Conservation (phyloP, 768 basidiomycete species). For the Leccinum rimulosum region DNA sequence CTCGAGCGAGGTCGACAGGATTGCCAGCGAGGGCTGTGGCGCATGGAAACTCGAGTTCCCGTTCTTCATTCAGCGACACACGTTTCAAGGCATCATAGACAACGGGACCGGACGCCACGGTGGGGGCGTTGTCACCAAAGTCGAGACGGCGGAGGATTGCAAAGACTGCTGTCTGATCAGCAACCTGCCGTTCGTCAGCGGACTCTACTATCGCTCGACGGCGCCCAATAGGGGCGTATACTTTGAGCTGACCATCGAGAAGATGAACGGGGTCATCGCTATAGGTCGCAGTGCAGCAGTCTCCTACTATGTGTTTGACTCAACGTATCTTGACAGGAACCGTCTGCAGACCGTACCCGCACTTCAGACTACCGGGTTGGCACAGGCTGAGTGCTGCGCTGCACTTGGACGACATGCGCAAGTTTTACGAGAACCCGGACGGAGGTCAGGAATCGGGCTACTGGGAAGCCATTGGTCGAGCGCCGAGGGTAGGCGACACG, state of each 20-base stretch:
- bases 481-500: constrained; percentile 45
- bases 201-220: constrained; percentile 54
- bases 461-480: constrained; percentile 31
- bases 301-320: background rate
- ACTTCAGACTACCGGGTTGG: constrained; percentile 70
- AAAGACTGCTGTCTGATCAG: constrained; percentile 55
- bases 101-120: constrained; percentile 33
- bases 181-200: constrained; percentile 57
- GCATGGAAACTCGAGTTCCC: constrained; percentile 51
- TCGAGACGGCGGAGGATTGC: constrained; percentile 44
- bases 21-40: constrained; percentile 42
- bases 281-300: constrained; percentile 43
- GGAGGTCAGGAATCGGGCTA: constrained; percentile 54
- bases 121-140: constrained; percentile 31
- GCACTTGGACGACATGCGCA: constrained; percentile 69
- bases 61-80: constrained; percentile 3
- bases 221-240: constrained; percentile 51
- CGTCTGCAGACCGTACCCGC: constrained; percentile 62
- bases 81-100: constrained; percentile 45
- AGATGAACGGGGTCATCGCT: constrained; percentile 58
- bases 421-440: constrained; percentile 67
- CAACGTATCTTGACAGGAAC: constrained; percentile 43
- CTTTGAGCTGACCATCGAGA: constrained; percentile 56
- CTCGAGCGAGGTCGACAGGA: constrained; percentile 51
- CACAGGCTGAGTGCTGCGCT: constrained; percentile 62